Evolutionary conservation across 768 basidiomycete species (phyloP), one percentile per base, ranked within the genome.

Genomic region (Infundibulicybe gibba): DNA sequence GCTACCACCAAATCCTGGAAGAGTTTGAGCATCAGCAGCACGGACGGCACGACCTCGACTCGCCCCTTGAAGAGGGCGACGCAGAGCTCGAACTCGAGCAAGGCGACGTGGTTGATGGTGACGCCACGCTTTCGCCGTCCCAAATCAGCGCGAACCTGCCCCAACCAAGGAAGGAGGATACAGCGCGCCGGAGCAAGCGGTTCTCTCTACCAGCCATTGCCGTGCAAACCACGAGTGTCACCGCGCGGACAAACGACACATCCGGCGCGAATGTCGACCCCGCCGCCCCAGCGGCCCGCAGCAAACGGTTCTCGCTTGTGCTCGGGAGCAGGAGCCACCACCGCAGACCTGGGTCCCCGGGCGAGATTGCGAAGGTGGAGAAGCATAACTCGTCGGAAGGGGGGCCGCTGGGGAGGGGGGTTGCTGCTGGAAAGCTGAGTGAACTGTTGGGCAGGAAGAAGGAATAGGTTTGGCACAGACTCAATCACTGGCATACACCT

Each of bases 191-290:
- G 55, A 71, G 70, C 56, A 86, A 87, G 58, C 76, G 86, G 33
- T 89, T 89, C 56, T 90, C 89, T 41, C 50, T 86, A 42, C 86
- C 88, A 40, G 85, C 85, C n/a, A 71, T 91, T 32, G 87, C 84
- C 32, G 53, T 90, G 61, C 87, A 90, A 53, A 81, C 81, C 25
- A 80, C 81, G 25, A 80, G 77, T 14, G 87, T 90, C 12, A 85
- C 81, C 21, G 78, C 84, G 16, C 74, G 79, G 15, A 76, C 79
- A 33, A 65, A 60, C 4, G 51, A 54, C 40, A 53, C 59, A 40
- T 17, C 46, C 41, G n/a, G 45, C 37, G 46, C 11, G 16, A 48
- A 45, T 10, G 38, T 34, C 15, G 45, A 25, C 10, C 65, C 49
- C 41, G 45, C 49, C 6, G 51, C 46, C n/a, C 54, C 51, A 38